phyloP scores from a whole-genome alignment of 139 green algal genomes.

The Pleodorina starrii region DNA sequence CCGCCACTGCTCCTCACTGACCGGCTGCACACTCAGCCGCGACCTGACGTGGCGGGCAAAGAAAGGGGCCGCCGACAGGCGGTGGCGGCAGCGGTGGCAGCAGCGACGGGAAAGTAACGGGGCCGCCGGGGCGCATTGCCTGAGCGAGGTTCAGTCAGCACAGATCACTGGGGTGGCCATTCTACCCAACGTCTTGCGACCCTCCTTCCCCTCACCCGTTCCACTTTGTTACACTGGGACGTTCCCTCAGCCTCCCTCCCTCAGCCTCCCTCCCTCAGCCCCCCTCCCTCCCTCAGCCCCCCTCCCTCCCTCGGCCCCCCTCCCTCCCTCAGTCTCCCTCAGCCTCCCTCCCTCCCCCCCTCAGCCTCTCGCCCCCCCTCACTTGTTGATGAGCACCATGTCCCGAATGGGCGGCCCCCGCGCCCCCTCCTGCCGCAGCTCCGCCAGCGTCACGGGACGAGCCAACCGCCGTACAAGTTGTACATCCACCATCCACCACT shows the following conservation, averaged over 20 bases:
- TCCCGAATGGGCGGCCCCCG: not conserved
- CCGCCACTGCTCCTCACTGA: conserved; percentile 19
- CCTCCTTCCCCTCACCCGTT: no score
- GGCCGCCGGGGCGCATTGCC: no score
- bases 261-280: no score
- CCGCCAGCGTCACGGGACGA: conserved; percentile 38
- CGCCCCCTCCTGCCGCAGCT: conserved; percentile 29
- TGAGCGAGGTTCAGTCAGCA: no score
- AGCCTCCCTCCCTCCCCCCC: not conserved
- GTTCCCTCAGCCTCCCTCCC: no score
- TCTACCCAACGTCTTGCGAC: no score
- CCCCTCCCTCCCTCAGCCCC: no score
- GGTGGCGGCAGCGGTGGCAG: no score
- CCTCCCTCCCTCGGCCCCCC: no score
- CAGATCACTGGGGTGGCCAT: no score
- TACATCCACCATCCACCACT: conserved; percentile 79
- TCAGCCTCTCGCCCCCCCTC: not conserved
- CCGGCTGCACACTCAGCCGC: conserved; percentile 33
- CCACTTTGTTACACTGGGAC: no score
- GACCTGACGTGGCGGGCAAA: not conserved
- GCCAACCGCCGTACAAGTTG: conserved; percentile 59
- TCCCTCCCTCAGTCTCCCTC: not conserved
- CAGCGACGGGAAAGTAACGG: no score
- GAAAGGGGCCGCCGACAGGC: not conserved
- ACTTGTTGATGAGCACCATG: conserved; percentile 50